Conservation (phyloP, 768 basidiomycete species). For the Porphyrellus cyaneotinctus region DNA sequence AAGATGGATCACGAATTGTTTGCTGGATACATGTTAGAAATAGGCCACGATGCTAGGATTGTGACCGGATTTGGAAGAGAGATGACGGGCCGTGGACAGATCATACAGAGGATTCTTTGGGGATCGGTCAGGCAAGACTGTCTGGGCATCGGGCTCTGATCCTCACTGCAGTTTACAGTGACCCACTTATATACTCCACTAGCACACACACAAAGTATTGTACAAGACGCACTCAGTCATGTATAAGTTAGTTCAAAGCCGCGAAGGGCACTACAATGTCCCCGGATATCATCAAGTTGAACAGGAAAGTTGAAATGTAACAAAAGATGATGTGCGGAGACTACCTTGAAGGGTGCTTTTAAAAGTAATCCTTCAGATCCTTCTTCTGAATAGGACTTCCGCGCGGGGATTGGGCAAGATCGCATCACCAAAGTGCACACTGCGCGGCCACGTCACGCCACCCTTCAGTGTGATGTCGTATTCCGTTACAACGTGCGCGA, state of each 20-base stretch:
- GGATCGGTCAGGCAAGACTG: constrained; percentile 58
- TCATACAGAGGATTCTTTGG: constrained; percentile 83
- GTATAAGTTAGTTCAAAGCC: too few species aligned
- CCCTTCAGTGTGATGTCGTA: constrained; percentile 17
- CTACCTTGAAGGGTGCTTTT: too few species aligned
- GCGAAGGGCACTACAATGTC: too few species aligned
- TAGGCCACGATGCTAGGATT: constrained; percentile 82
- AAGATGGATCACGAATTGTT: neutral
- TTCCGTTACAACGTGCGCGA: constrained; percentile 39
- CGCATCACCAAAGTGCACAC: neutral
- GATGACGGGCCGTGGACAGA: constrained; percentile 80
- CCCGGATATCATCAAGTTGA: too few species aligned
- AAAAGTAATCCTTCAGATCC: neutral
- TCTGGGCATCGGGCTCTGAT: constrained; percentile 96
- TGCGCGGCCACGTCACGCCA: neutral
- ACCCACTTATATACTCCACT: too few species aligned
- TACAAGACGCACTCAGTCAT: too few species aligned
- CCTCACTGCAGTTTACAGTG: too few species aligned
- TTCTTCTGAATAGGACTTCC: neutral
- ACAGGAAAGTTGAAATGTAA: too few species aligned
- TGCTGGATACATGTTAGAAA: constrained; percentile 42
- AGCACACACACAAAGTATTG: too few species aligned
- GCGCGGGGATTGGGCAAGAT: neutral
- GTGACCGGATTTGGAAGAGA: constrained; percentile 57
- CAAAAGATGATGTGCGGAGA: too few species aligned